Evolutionary conservation across 805 yeast genomes (phyloP).

Genomic region (Metschnikowia cerradonensis): DNA sequence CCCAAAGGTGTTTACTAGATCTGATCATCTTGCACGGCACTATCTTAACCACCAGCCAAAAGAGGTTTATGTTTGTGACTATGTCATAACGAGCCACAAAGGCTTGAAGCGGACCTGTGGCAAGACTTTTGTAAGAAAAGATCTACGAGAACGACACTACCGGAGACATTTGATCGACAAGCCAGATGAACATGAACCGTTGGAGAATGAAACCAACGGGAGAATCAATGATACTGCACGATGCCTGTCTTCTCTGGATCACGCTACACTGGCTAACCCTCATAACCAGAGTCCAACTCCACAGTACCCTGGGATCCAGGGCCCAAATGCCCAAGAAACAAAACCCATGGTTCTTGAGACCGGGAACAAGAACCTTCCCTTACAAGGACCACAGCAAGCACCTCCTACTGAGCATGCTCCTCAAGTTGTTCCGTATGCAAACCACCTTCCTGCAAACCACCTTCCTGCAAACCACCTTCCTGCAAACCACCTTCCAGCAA

Average conservation of each 20-base stretch:
- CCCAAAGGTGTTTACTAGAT: conserved; percentile 52
- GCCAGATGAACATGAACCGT: conserved; percentile 3
- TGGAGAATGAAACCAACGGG: not conserved
- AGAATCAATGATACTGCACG: not conserved
- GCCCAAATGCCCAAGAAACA: not conserved
- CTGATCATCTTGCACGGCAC: conserved; percentile 64
- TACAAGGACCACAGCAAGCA: not conserved
- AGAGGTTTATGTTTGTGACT: conserved; percentile 56
- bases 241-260: not conserved
- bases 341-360: not conserved
- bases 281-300: not conserved
- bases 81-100: conserved; percentile 35
- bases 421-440: not conserved
- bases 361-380: not conserved
- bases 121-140: conserved; percentile 61
- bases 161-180: conserved; percentile 14
- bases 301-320: not conserved
- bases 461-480: no score
- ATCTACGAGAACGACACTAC: conserved; percentile 43
- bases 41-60: conserved; percentile 55
- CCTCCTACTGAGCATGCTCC: not conserved
- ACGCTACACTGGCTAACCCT: not conserved
- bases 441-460: not conserved
- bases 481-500: no score
- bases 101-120: conserved; percentile 45